These are phyloP conservation scores for Nemophila menziesii DNA, from an alignment of 257 asterid genomes.

Conservation along the genomic window DNA sequence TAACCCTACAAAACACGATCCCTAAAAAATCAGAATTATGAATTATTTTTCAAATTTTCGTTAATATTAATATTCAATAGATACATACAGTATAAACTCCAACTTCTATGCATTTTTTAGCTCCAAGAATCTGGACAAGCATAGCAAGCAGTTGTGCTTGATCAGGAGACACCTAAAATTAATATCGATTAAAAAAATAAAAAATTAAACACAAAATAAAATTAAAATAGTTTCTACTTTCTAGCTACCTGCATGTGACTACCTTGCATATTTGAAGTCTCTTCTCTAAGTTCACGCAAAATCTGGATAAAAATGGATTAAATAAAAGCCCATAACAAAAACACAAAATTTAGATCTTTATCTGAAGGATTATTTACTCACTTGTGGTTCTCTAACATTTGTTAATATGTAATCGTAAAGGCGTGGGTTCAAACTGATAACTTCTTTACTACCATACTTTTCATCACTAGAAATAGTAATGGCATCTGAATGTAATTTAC, in stretches of 20 bases:
- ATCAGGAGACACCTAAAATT: constrained; percentile 95
- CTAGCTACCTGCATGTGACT: constrained; percentile 79
- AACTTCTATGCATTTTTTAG: constrained; percentile 84
- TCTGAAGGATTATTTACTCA: constrained; percentile 4
- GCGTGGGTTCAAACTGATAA: constrained; percentile 57
- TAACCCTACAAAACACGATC: constrained; percentile 46
- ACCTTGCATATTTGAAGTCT: constrained; percentile 72
- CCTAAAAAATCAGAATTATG: background rate
- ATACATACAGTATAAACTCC: constrained; percentile 73
- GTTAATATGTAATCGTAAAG: constrained; percentile 64
- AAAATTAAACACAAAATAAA: background rate
- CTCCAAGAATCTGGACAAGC: constrained; percentile 80
- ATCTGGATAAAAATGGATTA: constrained; percentile 23
- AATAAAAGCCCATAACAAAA: background rate
- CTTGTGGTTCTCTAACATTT: constrained; percentile 86
- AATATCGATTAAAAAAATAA: background rate
- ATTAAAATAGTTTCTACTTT: background rate
- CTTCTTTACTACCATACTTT: constrained; percentile 65
- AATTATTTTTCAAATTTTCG: too few relatives aligned
- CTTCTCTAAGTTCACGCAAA: constrained; percentile 84
- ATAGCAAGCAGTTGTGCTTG: constrained; percentile 92
- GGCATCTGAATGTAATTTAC: constrained; percentile 31
- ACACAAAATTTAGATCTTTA: background rate
- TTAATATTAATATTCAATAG: background rate
- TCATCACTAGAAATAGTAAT: constrained; percentile 31